Evolutionary conservation across 2,329 filamentous ascomycete genomes (phyloP).

Genomic region (Ceratocystis eucalypticola): DNA sequence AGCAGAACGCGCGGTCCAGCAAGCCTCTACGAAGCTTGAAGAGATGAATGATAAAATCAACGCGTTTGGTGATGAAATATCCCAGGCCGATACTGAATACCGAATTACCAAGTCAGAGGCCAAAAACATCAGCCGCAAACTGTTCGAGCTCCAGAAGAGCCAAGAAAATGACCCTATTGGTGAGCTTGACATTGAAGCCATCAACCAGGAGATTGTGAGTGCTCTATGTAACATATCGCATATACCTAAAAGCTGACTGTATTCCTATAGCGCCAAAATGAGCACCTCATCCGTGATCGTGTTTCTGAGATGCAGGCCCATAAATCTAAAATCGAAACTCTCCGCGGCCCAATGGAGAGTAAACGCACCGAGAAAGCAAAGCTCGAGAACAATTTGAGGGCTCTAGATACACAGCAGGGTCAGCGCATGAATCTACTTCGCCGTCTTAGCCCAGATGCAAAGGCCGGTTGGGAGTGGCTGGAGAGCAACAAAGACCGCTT

Average conservation of each 20-base stretch:
- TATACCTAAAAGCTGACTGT: constrained; percentile 28
- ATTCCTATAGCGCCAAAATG: constrained; percentile 23
- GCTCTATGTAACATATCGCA: neutral
- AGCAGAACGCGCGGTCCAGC: constrained; percentile 4
- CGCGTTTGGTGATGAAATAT: constrained; percentile 18
- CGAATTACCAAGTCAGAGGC: constrained; percentile 16
- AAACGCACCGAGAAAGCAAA: constrained; percentile 21
- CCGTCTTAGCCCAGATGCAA: constrained; percentile 47
- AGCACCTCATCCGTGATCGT: constrained; percentile 42
- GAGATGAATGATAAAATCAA: constrained; percentile 15
- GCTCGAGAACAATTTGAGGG: constrained; percentile 37
- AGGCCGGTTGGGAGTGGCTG: constrained; percentile 69
- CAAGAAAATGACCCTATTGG: constrained; percentile 47
- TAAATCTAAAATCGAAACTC: neutral
- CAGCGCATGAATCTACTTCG: constrained; percentile 56
- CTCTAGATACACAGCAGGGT: constrained; percentile 60
- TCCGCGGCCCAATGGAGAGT: neutral
- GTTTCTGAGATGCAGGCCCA: neutral
- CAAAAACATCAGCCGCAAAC: constrained; percentile 20
- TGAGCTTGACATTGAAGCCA: constrained; percentile 55
- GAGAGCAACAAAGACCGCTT: constrained; percentile 56
- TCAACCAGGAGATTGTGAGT: constrained; percentile 60
- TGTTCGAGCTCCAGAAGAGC: constrained; percentile 34
- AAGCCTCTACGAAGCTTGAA: neutral
- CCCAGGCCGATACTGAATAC: constrained; percentile 26